Evolutionary conservation across 805 yeast species (phyloP), one percentile per base, ranked within the genome.

Genomic region (Wickerhamomyces tratensis): DNA sequence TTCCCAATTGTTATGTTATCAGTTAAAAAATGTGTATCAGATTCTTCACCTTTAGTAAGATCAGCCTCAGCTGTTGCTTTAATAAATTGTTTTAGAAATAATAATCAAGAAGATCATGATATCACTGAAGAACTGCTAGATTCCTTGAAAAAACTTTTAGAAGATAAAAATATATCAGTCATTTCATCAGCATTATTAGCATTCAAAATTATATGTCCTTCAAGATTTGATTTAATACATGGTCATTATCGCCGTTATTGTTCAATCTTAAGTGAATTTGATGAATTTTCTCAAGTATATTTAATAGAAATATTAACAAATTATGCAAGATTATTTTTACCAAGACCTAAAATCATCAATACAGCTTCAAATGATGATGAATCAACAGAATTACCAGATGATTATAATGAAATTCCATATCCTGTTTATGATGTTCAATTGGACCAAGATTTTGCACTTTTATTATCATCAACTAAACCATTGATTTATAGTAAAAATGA

Each of bases 41-140:
- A 93, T 55, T 70, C 79, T 4, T 79, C 93, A 8, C 79, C 95
- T 0, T 56, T 72, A 13, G 98, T 93, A 4, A 72, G 98, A 48
- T 66, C 81, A 33, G 82, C 95, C 2, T 76, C 91, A 2, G 88
- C 91, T 2, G 69, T 82, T 39, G 85, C 95, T 0, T 68, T 88
- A 31, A 72, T 78, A 5, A 86, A 84, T 42, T 58, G 77, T 29
- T 66, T 59, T 46, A 68, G 66, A 42, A 63, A 70, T 35, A 56
- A 65, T 15, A 65, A 20, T 20, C 20, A 20, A 20, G 20, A 68
- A 8, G 70, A 66, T 12, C 58, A 69, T 4, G 64, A 76, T 1
- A 64, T 67, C 33, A 60, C 63, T 20, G 67, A 64, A 8, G 84
- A 79, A 42, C 58, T 86, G 33, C 49, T 70, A 8, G 74, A 65